Evolutionary conservation across 1,284 basidiomycete species (phyloP).

Genomic region (Golubevia sp.): DNA sequence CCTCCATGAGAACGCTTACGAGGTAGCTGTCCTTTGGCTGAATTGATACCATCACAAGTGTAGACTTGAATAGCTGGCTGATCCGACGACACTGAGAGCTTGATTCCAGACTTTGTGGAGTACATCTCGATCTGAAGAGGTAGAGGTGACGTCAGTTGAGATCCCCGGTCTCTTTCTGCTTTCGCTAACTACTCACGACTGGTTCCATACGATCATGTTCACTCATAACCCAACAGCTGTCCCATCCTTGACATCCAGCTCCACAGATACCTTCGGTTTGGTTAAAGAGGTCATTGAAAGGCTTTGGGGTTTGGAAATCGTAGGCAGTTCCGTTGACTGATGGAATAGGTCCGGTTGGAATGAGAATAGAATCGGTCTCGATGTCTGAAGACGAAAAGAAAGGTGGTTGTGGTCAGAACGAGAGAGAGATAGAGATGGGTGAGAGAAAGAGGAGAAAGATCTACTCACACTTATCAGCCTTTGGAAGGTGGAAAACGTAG

Average conservation of each 20-base stretch:
- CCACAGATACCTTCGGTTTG: conserved; percentile 38
- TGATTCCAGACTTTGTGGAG: conserved; percentile 38
- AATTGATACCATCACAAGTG: conserved; percentile 32
- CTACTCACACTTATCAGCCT: conserved; percentile 23
- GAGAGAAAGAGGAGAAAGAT: too few species aligned
- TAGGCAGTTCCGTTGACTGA: conserved; percentile 27
- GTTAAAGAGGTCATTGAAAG: conserved; percentile 34
- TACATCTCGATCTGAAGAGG: conserved; percentile 32
- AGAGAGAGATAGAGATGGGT: too few species aligned
- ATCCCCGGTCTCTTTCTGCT: conserved; percentile 3
- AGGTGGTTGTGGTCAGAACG: too few species aligned
- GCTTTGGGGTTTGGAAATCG: conserved; percentile 31
- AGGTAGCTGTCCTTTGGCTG: conserved; percentile 33
- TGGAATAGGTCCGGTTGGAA: conserved; percentile 39
- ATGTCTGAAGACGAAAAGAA: conserved; percentile 8
- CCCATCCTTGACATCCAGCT: conserved; percentile 41
- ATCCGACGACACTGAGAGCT: conserved; percentile 29
- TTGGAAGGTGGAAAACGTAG: conserved; percentile 39
- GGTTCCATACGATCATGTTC: conserved; percentile 17
- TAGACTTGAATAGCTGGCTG: conserved; percentile 47
- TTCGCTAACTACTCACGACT: too few species aligned
- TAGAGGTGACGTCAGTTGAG: too few species aligned
- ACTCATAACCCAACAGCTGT: conserved; percentile 42
- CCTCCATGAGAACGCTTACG: conserved; percentile 48
- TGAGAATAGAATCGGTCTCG: conserved; percentile 25